Evolutionary conservation across 169 alveolate species (phyloP), one percentile per base, ranked within the genome.

Genomic region (Sarcocystis neurona): DNA sequence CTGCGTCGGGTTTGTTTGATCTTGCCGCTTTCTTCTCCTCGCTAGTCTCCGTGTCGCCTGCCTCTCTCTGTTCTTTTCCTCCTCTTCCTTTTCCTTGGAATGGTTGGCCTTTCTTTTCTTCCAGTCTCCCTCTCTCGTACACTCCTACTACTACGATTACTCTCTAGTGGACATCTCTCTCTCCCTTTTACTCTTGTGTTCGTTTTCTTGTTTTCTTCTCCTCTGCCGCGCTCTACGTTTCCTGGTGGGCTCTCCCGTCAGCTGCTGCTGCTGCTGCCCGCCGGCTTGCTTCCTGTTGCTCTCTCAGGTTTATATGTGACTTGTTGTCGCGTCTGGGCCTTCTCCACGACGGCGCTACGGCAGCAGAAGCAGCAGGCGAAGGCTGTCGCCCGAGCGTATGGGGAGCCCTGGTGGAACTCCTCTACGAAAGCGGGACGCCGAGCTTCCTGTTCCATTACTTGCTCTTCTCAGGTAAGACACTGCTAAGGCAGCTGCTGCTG

Each of bases 321-420:
- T 46, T 77, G 85, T 37, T 77, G 85, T 44, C 20, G 85, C 85
- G 85, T 6, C 44, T 44, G 27, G 85, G 85, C 44, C 68, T 77
- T 0, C 66, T 77, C 44, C 44, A 30, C 32, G 60, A 44, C 85
- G 46, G 46, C 46, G 37, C 44, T 53, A 12, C 47, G 30, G 66
- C 20, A 12, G 50, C 43, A 20, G 66, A 44, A 20, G 66, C 20
- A 12, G 50, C 43, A 20, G 66, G 50, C 30, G 56, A 15, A 20
- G 63, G 34, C n/a, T 44, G 47, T 23, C 68, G 68, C 44, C 10
- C 47, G 34, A 77, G 50, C 23, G 12, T 77, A 37, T 77, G 46
- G 46, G 85, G 85, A 1, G 37, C 20, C 30, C 43, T 77, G 46
- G 85, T 37, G 39, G 85, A 77, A 44, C 58, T 77, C 68, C 43